A percentile compares a stretch with the other conserved stretches of the same genome.
These are phyloP conservation scores for Strobilomyces dryophilus DNA, from an alignment of 768 basidiomycete genomes.

Conservation along the genomic window DNA sequence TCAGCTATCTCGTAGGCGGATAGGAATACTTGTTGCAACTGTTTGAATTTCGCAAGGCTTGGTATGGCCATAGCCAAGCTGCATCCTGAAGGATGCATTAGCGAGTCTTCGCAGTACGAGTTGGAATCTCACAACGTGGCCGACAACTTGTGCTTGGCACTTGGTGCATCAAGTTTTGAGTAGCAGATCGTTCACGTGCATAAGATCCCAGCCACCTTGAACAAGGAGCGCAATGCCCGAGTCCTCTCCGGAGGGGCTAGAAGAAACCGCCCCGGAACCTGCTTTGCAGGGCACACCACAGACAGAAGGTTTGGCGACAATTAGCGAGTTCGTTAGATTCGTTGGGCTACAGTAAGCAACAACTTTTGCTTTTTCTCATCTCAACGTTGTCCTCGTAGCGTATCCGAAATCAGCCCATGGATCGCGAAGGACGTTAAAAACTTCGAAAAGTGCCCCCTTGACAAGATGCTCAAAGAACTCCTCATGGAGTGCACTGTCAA, in stretches of 20 bases:
- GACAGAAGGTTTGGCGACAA: not conserved
- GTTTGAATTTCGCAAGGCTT: slow-evolving; percentile 90
- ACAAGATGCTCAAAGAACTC: not conserved
- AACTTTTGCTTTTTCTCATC: no score
- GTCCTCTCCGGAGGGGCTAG: no score
- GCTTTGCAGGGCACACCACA: not conserved
- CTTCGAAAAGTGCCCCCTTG: not conserved
- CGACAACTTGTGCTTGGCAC: no score
- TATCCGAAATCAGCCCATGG: not conserved
- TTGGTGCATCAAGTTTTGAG: no score
- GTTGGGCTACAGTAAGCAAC: not conserved
- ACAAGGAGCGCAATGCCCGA: no score
- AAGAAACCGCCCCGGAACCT: no score
- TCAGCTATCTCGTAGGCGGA: not conserved
- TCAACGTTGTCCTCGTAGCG: no score
- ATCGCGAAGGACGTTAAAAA: not conserved
- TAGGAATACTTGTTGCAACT: slow-evolving; percentile 75
- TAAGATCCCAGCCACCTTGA: no score
- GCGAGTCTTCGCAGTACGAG: not conserved
- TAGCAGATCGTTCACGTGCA: no score
- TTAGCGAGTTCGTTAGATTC: not conserved
- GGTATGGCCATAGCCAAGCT: slow-evolving; percentile 84
- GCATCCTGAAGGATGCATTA: slow-evolving; percentile 24
- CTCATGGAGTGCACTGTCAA: not conserved
- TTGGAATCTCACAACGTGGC: slow-evolving; percentile 26